A percentile compares a stretch with the other conserved stretches of the same genome.
These are phyloP conservation scores for Corchorus capsularis DNA, from an alignment of 345 rosid species.

Conservation along the genomic window DNA sequence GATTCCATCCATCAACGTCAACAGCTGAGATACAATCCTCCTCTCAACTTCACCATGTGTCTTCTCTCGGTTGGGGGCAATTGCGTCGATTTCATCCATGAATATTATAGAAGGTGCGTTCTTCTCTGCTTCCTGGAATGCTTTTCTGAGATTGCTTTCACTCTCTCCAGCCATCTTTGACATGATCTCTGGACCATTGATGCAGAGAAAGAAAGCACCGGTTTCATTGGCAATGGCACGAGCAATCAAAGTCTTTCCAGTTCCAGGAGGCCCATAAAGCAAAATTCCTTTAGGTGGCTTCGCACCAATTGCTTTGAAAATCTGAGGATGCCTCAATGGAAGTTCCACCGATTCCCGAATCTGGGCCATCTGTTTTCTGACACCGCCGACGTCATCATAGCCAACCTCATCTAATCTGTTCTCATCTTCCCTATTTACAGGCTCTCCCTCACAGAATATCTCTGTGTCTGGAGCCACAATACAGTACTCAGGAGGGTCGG, in stretches of 20 bases:
- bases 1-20: conserved; percentile 43
- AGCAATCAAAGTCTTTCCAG: neutral
- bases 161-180: conserved; percentile 44
- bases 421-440: neutral
- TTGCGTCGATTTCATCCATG: conserved; percentile 41
- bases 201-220: conserved; percentile 43
- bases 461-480: neutral
- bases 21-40: conserved; percentile 42
- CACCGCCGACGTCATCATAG: neutral
- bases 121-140: conserved; percentile 40
- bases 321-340: neutral
- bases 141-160: conserved; percentile 43
- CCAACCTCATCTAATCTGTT: neutral
- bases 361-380: neutral
- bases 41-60: conserved; percentile 45
- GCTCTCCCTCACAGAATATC: conserved; percentile 1
- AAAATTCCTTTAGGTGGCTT: conserved; percentile 4
- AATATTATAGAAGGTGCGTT: conserved; percentile 46
- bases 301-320: neutral
- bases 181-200: conserved; percentile 45
- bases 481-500: neutral
- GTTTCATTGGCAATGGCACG: conserved; percentile 27
- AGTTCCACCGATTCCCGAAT: neutral
- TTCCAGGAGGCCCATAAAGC: neutral
- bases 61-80: conserved; percentile 45